phyloP scores from a whole-genome alignment of 768 basidiomycete genomes.

The Phlebiopsis gigantea region DNA sequence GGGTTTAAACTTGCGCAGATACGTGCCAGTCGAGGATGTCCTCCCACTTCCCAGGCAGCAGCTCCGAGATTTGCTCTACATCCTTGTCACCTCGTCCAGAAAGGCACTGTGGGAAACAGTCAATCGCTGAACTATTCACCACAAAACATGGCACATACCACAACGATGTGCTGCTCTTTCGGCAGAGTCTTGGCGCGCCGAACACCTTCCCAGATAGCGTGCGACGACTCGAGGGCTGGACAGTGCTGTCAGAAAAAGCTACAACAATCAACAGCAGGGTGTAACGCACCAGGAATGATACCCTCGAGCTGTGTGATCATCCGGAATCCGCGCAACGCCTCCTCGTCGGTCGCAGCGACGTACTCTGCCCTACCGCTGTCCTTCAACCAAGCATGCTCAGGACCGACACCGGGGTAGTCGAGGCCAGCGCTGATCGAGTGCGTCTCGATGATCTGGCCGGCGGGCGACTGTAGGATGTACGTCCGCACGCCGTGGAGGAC shows the following conservation, averaged over 20 bases:
- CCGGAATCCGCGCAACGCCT: conserved; percentile 90
- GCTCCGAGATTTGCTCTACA: conserved; percentile 91
- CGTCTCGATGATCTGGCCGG: conserved; percentile 94
- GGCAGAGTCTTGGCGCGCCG: conserved; percentile 79
- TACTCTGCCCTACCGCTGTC: conserved; percentile 93
- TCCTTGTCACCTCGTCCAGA: conserved; percentile 98
- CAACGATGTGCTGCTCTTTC: conserved; percentile 82
- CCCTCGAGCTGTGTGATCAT: conserved; percentile 91
- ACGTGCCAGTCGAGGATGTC: conserved; percentile 93
- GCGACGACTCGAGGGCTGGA: conserved; percentile 87
- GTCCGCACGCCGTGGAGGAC: conserved; percentile 96
- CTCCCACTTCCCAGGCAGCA: conserved; percentile 92
- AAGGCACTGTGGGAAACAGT: conserved; percentile 56
- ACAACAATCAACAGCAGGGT: conserved; percentile 1
- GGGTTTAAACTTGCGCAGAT: conserved; percentile 23
- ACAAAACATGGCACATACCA: conserved; percentile 50
- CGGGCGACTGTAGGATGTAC: conserved; percentile 83
- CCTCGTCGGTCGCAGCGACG: conserved; percentile 87
- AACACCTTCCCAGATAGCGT: conserved; percentile 93
- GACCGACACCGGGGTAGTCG: conserved; percentile 96
- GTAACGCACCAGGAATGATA: conserved; percentile 81
- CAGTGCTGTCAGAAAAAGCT: conserved; percentile 1
- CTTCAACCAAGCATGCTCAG: conserved; percentile 97
- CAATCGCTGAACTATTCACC: conserved; percentile 3
- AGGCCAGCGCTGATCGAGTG: conserved; percentile 96